Base-by-base conservation (phyloP, 345 rosid species). In the Hypericum perforatum region DNA sequence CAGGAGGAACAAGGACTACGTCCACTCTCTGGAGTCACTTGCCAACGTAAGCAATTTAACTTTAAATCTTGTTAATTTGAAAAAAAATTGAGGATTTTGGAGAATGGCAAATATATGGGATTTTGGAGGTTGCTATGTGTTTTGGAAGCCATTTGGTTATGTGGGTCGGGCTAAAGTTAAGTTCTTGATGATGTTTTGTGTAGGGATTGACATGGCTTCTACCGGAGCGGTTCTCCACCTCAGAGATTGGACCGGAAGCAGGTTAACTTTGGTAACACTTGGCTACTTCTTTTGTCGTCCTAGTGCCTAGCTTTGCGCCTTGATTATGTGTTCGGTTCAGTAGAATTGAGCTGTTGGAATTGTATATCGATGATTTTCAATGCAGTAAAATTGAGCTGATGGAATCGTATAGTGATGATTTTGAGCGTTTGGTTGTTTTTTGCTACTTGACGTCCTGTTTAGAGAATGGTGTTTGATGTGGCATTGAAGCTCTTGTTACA, bases 151-250 rank as follows among this genome's bases (percentile, higher is more conserved):
- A 46, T 39, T n/a, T 49, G 39, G 37, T 41, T 51, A 5, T 37
- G 4, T 51, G 8, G 39, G 39, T 40, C 11, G 29, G 32, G 14
- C 37, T 43, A 16, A n/a, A 12, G 56, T 61, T 16, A 47, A 22
- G 36, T 6, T 41, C 2, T 52, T 47, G 54, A 43, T 36, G 57
- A 54, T 48, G n/a, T 32, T 10, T 56, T 55, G 42, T 59, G 36
- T 84, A 91, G 98, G 98, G 96, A 73, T 66, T 91, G 70, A 87
- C 96, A 49, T 91, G 96, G 97, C 82, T 86, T 68, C 86, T 90
- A 64, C 92, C 89, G 1, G 94, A 83, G 73, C 72, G 91, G 63
- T 86, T 90, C 71, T 86, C 95, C 43, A 56, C 70, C 66, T 86
- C 97, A 68, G 95, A 84, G 80, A 90, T 90, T 56, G n/a, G n/a